Conservation (phyloP, 768 basidiomycete genomes). For the Boletus eberwhitei region DNA sequence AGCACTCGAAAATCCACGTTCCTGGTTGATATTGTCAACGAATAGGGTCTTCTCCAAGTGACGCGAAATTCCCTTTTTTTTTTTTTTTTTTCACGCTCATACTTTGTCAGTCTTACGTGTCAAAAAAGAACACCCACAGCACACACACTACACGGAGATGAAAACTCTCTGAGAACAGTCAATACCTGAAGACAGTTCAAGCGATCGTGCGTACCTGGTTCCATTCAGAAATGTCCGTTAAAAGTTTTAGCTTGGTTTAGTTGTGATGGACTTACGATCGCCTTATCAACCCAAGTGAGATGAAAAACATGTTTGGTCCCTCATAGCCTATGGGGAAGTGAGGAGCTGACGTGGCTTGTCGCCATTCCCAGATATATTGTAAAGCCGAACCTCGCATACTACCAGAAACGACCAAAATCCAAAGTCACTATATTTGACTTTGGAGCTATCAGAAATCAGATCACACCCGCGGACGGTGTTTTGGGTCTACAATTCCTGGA, state of each 20-base stretch:
- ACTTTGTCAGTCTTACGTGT: neutral
- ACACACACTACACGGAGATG: neutral
- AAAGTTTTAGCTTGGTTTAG: neutral
- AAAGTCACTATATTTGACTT: neutral
- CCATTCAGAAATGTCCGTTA: neutral
- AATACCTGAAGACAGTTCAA: neutral
- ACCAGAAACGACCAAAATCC: neutral
- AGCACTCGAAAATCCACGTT: constrained; percentile 7
- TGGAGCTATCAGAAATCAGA: neutral
- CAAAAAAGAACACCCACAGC: neutral
- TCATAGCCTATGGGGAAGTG: neutral
- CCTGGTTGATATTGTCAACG: constrained; percentile 7
- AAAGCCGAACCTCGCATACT: neutral
- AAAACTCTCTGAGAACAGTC: neutral
- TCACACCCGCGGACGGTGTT: neutral
- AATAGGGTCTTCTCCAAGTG: neutral
- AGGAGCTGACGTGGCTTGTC: neutral
- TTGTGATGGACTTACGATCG: neutral
- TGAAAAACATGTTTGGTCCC: neutral
- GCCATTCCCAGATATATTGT: neutral
- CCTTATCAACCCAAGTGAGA: neutral
- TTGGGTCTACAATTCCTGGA: neutral
- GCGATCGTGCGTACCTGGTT: too few species aligned
- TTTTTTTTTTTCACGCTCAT: neutral
- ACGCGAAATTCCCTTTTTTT: neutral